Conservation (phyloP, 192 early-diverging fungal genomes). For the Rhizophlyctis rosea region DNA sequence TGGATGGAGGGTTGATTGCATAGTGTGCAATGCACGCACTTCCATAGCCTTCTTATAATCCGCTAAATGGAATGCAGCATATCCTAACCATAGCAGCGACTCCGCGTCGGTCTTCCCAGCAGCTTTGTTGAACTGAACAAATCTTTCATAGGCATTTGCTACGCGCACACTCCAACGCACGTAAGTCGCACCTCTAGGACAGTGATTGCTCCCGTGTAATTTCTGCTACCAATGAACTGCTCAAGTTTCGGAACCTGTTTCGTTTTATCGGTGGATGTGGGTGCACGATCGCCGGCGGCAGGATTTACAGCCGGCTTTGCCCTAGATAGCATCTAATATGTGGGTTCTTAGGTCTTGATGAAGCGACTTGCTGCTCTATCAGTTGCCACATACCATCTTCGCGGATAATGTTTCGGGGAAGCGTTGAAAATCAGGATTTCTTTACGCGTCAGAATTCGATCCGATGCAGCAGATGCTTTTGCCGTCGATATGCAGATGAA, state of each 20-base stretch:
- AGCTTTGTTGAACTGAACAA: constrained; percentile 46
- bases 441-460: too few relatives aligned
- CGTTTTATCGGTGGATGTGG: constrained; percentile 33
- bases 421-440: too few relatives aligned
- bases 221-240: constrained; percentile 49
- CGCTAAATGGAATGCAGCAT: constrained; percentile 53
- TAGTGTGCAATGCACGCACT: constrained; percentile 18
- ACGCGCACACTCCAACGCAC: not conserved
- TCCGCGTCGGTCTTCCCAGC: constrained; percentile 42
- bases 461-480: too few relatives aligned
- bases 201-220: constrained; percentile 58
- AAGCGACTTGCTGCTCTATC: too few relatives aligned
- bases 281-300: constrained; percentile 5
- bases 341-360: too few relatives aligned
- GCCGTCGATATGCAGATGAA: too few relatives aligned
- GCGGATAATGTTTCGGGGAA: too few relatives aligned
- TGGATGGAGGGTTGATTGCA: not conserved
- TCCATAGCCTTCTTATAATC: constrained; percentile 57
- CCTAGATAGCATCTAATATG: constrained; percentile 57
- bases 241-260: constrained; percentile 53
- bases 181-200: constrained; percentile 45
- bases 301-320: constrained; percentile 48
- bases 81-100: constrained; percentile 50
- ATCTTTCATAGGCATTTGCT: too few relatives aligned
- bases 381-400: too few relatives aligned